Evolutionary conservation across 495 filamentous ascomycete genomes (phyloP).

Genomic region (Aspergillus saccharolyticus): DNA sequence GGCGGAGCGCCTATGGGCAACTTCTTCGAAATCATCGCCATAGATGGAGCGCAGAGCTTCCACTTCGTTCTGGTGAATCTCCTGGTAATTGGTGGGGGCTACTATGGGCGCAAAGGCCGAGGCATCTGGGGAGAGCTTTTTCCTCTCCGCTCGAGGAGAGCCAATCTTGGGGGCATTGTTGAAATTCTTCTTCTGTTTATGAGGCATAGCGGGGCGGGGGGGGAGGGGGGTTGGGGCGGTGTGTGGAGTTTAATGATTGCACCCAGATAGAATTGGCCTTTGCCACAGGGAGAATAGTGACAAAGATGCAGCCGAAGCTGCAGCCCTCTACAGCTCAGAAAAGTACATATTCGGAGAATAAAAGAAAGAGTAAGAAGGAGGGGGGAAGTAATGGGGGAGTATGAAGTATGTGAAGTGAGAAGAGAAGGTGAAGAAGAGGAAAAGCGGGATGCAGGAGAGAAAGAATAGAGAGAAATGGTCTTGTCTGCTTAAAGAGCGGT

Average conservation of each 20-base stretch:
- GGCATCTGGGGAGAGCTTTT: slow-evolving; percentile 28
- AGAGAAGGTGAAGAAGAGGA: slow-evolving; percentile 13
- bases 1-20: slow-evolving; percentile 64
- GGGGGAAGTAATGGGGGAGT: not conserved
- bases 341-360: slow-evolving; percentile 19
- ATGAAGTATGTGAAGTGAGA: not conserved
- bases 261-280: slow-evolving; percentile 25
- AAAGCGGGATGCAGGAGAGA: not conserved
- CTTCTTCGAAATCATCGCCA: slow-evolving; percentile 79
- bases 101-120: slow-evolving; percentile 24
- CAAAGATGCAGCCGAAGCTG: slow-evolving; percentile 41
- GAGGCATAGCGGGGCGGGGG: slow-evolving; percentile 49
- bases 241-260: slow-evolving; percentile 14
- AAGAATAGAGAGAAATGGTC: not conserved
- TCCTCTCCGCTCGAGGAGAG: slow-evolving; percentile 31
- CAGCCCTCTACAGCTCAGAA: slow-evolving; percentile 34
- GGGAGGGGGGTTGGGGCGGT: too few relatives aligned
- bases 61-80: slow-evolving; percentile 82
- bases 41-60: slow-evolving; percentile 87
- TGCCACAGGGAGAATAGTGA: slow-evolving; percentile 27
- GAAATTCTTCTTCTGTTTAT: slow-evolving; percentile 44
- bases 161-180: slow-evolving; percentile 27
- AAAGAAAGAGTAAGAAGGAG: slow-evolving; percentile 5
- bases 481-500: slow-evolving; percentile 19
- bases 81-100: slow-evolving; percentile 63